Base-by-base conservation (phyloP, 2,329 filamentous ascomycete species). In the Neobulgaria alba region DNA sequence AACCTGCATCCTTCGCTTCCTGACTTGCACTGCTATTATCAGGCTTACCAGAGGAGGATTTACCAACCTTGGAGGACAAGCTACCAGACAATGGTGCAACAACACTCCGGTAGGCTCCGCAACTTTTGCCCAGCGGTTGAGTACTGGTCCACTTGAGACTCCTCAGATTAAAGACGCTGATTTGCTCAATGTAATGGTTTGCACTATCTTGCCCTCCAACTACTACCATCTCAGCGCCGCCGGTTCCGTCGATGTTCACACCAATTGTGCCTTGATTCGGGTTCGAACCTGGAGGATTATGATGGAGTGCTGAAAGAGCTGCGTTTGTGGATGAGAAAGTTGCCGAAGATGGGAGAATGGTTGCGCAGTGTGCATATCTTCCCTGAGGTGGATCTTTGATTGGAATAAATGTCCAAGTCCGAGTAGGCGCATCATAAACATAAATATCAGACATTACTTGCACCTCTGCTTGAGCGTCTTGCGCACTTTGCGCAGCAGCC, bases 131-230 rank as follows among this genome's bases (percentile, higher is more conserved):
- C 33, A 96, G 71, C 1, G 81, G 72, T 49, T 86, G 85, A 2
- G 88, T 95, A 14, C 85, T 86, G 1, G 87, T 95, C 92, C 92
- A 98, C 64, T 92, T 94, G 45, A 96, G 67, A 60, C 87, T 95
- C 36, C 92, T 78, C 18, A 98, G 69, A 57, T 98, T 98, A 69
- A 98, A 98, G 2, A 98, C 87, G 59, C 88, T 96, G 49, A 98
- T 93, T 63, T 98, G 88, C 63, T 98, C 90, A 52, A 98, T 98
- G 59, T 98, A 98, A 61, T 95, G 89, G 61, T 98, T 98, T n/a
- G 83, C 82, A 39, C 85, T 92, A 58, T 98, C 92, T 62, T 98
- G 92, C 0, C 92, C 92, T 45, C 92, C 92, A 5, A 96, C 89
- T 10, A 98, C 82, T 4, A 98, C 77, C 90, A 98, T 95, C 61